Conservation (phyloP, 1,284 basidiomycete species). For the Melampsora americana region DNA sequence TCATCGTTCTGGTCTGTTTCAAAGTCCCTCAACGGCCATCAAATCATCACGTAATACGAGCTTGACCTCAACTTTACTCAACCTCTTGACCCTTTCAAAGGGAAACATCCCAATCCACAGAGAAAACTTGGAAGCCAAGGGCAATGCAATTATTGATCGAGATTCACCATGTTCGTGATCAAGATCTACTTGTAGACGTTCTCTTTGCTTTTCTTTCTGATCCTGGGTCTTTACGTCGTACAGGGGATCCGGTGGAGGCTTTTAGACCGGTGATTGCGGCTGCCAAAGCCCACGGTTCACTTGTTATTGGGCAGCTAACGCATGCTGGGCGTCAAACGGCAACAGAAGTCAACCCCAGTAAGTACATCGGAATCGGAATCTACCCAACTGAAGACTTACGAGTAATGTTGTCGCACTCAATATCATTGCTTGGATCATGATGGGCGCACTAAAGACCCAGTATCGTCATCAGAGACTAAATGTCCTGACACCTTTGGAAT, state of each 20-base stretch:
- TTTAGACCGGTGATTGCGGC: slow-evolving; percentile 54
- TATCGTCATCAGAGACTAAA: slow-evolving; percentile 49
- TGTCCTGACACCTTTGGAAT: no score
- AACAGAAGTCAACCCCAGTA: slow-evolving; percentile 46
- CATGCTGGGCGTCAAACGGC: slow-evolving; percentile 56
- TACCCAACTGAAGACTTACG: slow-evolving; percentile 46
- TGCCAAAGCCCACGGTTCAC: slow-evolving; percentile 56
- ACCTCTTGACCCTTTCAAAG: slow-evolving; percentile 41
- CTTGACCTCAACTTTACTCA: neutral
- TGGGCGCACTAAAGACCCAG: slow-evolving; percentile 45
- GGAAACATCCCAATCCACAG: slow-evolving; percentile 53
- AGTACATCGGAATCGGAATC: slow-evolving; percentile 52
- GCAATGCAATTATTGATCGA: slow-evolving; percentile 51
- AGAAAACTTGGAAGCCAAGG: slow-evolving; percentile 51
- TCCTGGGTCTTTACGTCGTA: neutral
- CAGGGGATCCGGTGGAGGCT: slow-evolving; percentile 52
- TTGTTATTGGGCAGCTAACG: slow-evolving; percentile 57
- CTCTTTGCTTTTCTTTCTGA: neutral
- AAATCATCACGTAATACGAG: slow-evolving; percentile 41
- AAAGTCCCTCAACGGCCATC: neutral
- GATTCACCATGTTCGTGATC: slow-evolving; percentile 15
- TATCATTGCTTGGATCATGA: slow-evolving; percentile 18
- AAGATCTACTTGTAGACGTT: no score
- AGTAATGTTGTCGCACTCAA: no score
- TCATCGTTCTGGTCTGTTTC: slow-evolving; percentile 44